Evolutionary conservation across 1,284 basidiomycete species (phyloP), one percentile per base, ranked within the genome.

Genomic region (Wallemia hederae): DNA sequence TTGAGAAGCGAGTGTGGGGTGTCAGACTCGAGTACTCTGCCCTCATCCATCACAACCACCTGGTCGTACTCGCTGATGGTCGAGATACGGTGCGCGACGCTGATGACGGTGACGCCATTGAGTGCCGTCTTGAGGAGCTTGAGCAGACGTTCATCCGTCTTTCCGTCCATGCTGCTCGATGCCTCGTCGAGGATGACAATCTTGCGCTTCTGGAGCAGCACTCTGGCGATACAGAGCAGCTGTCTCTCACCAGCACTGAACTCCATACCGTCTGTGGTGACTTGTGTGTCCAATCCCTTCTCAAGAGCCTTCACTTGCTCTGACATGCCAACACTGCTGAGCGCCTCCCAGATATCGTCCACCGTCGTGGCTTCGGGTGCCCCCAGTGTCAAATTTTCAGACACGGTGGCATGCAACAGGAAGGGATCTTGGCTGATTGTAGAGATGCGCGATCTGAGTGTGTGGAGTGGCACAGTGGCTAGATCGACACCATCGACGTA

Each of bases 121-220:
- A 67, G 66, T 5, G 61, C 62, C 1, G 62, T 39, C 19, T 64
- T 64, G 34, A 69, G 58, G 2, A 64, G 64, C 26, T 61, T 56
- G 33, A 65, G 65, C 31, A 69, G 65, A 22, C 62, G 61, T 15
- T 55, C 55, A 59, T 69, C 67, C 0, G 67, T 67, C 19, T 65
- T 63, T n/a, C 61, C 57, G 26, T 66, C 66, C 62, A 67, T 65
- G 7, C 9, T 26, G 14, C 15, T 55, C 22, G 62, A 62, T 2
- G 67, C 66, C 61, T 71, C 68, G 61, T 70, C 69, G 15, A 71
- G 65, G 2, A 70, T 62, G 5, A 70, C 63, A 25, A 72, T 68
- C 62, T 66, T 69, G 22, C 66, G 62, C 59, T 67, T 65, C 49
- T 65, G 63, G 22, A 72, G 61, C 17, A 72, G 61, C 0, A 68